Evolutionary conservation across 306 rosid species (phyloP).

Genomic region (Potentilla sterilis): DNA sequence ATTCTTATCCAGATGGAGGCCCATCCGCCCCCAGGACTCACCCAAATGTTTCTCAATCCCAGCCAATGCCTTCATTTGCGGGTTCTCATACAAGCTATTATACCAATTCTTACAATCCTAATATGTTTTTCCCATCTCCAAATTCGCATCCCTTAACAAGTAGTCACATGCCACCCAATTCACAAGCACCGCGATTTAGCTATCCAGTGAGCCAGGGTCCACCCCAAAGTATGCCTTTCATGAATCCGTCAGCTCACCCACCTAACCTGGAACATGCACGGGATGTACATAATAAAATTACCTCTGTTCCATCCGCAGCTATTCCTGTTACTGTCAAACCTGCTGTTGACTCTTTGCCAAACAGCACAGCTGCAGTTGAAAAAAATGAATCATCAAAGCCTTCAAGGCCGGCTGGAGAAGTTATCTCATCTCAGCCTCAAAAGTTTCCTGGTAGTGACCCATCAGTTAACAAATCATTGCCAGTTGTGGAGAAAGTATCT

Average conservation of each 20-base stretch:
- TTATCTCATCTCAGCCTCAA: slow-evolving; percentile 33
- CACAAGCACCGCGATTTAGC: slow-evolving; percentile 64
- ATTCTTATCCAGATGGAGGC: slow-evolving; percentile 58
- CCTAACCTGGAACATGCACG: slow-evolving; percentile 48
- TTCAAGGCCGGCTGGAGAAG: slow-evolving; percentile 38
- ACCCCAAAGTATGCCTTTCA: slow-evolving; percentile 42
- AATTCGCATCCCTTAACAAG: slow-evolving; percentile 59
- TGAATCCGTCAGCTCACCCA: slow-evolving; percentile 44
- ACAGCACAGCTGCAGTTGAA: slow-evolving; percentile 35
- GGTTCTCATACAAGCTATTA: slow-evolving; percentile 49
- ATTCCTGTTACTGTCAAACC: slow-evolving; percentile 48
- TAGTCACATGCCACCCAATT: slow-evolving; percentile 55
- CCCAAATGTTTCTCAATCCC: slow-evolving; percentile 58
- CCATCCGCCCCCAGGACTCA: slow-evolving; percentile 62
- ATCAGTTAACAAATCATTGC: slow-evolving; percentile 28
- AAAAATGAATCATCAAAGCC: slow-evolving; percentile 45
- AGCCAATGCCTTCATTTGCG: slow-evolving; percentile 52
- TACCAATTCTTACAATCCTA: slow-evolving; percentile 40
- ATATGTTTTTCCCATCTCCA: slow-evolving; percentile 38
- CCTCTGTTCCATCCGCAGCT: slow-evolving; percentile 37
- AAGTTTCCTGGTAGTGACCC: slow-evolving; percentile 40
- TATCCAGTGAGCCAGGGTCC: slow-evolving; percentile 54
- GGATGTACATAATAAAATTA: slow-evolving; percentile 37
- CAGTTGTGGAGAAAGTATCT: slow-evolving; percentile 32
- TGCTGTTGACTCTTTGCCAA: slow-evolving; percentile 39